Percentiles rank a stretch among this genome's conserved stretches.
Conservation (phyloP, 352 stramenopile genomes). For the Blastocystis sp. region DNA sequence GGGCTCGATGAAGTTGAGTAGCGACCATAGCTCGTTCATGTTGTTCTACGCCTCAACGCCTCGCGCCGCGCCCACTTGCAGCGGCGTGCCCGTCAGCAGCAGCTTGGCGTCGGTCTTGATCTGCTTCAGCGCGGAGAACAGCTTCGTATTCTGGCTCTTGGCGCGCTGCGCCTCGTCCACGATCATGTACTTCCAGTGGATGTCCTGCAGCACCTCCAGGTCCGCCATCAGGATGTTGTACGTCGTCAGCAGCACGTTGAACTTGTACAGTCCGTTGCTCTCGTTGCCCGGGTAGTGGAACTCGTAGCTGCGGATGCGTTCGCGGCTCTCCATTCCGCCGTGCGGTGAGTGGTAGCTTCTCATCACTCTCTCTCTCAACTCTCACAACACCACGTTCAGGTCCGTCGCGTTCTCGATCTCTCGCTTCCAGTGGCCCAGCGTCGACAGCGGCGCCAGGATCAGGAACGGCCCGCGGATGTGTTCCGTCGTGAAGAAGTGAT, state of each 20-base stretch:
- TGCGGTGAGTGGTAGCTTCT: constrained; percentile 60
- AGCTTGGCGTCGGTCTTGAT: constrained; percentile 77
- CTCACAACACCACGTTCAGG: constrained; percentile 95
- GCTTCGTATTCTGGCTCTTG: constrained; percentile 91
- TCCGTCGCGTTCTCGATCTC: constrained; percentile 96
- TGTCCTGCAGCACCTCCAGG: constrained; percentile 82
- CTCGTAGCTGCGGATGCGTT: constrained; percentile 90
- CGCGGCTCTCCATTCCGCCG: constrained; percentile 76
- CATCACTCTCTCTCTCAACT: not conserved
- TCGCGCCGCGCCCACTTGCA: constrained; percentile 86
- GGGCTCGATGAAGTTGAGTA: constrained; percentile 99
- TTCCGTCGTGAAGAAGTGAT: constrained; percentile 76
- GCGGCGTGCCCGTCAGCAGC: constrained; percentile 93
- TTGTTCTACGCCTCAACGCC: constrained; percentile 72
- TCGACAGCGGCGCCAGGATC: constrained; percentile 93
- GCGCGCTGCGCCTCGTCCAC: constrained; percentile 98
- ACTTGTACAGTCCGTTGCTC: constrained; percentile 79
- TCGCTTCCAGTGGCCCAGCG: constrained; percentile 95
- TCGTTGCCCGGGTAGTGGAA: constrained; percentile 86
- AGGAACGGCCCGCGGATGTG: constrained; percentile 92
- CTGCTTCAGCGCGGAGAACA: constrained; percentile 84
- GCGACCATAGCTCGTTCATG: constrained; percentile 93
- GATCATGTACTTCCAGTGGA: constrained; percentile 93
- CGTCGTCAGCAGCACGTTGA: constrained; percentile 94
- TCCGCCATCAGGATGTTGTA: constrained; percentile 92